Percentiles rank a stretch among this genome's conserved stretches.
Conservation (phyloP, 371 early-diverging fungal genomes). For the Lichtheimia ramosa region DNA sequence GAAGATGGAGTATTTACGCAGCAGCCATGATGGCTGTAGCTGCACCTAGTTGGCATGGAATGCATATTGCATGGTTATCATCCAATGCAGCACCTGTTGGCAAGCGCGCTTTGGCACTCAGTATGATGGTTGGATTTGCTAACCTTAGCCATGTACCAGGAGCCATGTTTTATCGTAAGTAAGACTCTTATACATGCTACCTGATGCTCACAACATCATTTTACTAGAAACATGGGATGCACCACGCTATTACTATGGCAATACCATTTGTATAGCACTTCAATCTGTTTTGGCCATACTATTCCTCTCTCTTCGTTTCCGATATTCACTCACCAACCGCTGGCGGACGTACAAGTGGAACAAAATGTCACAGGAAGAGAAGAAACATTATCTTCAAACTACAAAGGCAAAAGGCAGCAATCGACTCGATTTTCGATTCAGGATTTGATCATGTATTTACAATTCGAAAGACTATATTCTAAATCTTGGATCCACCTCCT, state of each 20-base stretch:
- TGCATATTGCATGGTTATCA: constrained; percentile 50
- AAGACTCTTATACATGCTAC: background rate
- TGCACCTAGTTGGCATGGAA: constrained; percentile 45
- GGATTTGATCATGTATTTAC: constrained; percentile 15
- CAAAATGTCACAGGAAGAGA: constrained; percentile 27
- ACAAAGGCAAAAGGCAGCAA: constrained; percentile 34
- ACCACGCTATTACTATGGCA: constrained; percentile 36
- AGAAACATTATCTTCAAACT: constrained; percentile 21
- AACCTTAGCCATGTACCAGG: constrained; percentile 36
- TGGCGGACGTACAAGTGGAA: constrained; percentile 30
- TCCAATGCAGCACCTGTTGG: constrained; percentile 49
- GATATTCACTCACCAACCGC: constrained; percentile 32
- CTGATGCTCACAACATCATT: background rate
- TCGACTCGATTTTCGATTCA: constrained; percentile 40
- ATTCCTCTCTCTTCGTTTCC: constrained; percentile 21
- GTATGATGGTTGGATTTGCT: constrained; percentile 39
- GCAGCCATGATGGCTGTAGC: constrained; percentile 26
- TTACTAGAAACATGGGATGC: constrained; percentile 29
- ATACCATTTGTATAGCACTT: constrained; percentile 39
- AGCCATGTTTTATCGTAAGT: constrained; percentile 20
- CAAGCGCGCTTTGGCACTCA: constrained; percentile 48
- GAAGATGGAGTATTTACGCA: constrained; percentile 42
- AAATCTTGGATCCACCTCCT: background rate
- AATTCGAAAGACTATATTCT: background rate
- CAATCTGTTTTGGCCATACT: constrained; percentile 8